Conservation (phyloP, 2,329 filamentous ascomycete species). For the Raffaelea arxii region DNA sequence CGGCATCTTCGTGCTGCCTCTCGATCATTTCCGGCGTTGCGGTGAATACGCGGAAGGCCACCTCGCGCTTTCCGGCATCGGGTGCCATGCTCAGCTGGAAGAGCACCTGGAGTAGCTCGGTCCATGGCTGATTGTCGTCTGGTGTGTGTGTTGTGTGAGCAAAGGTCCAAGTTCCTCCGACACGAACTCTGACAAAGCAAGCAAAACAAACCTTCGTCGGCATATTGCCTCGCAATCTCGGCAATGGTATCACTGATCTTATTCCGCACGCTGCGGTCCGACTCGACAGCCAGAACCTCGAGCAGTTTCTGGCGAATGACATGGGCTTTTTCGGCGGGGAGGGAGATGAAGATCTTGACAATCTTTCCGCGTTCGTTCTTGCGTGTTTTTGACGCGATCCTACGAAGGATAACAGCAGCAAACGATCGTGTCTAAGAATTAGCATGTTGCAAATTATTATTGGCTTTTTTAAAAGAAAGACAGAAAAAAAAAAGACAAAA, state of each 20-base stretch:
- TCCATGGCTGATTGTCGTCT: slow-evolving; percentile 75
- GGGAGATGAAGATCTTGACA: slow-evolving; percentile 76
- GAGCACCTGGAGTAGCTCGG: slow-evolving; percentile 74
- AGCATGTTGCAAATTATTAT: slow-evolving; percentile 4
- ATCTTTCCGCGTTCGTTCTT: slow-evolving; percentile 64
- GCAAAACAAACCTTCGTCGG: slow-evolving; percentile 65
- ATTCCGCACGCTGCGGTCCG: slow-evolving; percentile 67
- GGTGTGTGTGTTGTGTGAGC: no score
- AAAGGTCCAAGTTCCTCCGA: neutral
- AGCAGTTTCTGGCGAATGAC: slow-evolving; percentile 79
- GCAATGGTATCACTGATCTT: slow-evolving; percentile 98
- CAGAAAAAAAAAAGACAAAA: neutral
- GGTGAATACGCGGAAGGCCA: slow-evolving; percentile 88
- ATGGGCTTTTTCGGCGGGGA: slow-evolving; percentile 62
- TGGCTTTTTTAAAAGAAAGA: no score
- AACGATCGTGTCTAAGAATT: slow-evolving; percentile 69
- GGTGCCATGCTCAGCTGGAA: slow-evolving; percentile 85
- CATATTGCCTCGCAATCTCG: slow-evolving; percentile 89
- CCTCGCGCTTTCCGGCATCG: slow-evolving; percentile 78
- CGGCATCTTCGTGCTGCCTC: slow-evolving; percentile 87
- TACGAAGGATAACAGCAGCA: slow-evolving; percentile 85
- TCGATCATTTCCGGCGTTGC: slow-evolving; percentile 94
- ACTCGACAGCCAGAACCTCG: slow-evolving; percentile 64
- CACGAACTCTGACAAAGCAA: neutral
- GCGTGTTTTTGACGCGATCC: slow-evolving; percentile 80